Evolutionary conservation across 2,329 filamentous ascomycete species (phyloP).

Genomic region (Claviceps maximensis): DNA sequence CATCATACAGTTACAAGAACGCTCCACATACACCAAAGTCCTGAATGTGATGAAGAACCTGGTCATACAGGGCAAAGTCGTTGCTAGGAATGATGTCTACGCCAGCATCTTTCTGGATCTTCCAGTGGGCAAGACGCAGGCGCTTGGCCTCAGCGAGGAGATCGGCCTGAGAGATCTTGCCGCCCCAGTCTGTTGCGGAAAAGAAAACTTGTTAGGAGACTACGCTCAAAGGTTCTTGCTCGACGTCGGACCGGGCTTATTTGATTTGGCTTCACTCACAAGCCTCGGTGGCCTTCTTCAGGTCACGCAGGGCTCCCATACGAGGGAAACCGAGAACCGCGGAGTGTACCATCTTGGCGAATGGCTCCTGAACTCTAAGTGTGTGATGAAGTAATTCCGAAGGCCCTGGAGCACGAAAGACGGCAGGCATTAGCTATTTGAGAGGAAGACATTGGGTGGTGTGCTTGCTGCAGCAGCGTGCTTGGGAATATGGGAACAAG

Average conservation of each 20-base stretch:
- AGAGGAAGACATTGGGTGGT: not conserved
- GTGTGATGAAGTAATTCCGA: constrained; percentile 4
- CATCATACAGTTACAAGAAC: not conserved
- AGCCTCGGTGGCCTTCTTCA: constrained; percentile 99
- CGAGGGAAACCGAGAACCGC: constrained; percentile 96
- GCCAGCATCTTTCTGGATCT: constrained; percentile 97
- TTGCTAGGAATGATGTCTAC: constrained; percentile 98
- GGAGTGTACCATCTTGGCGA: constrained; percentile 47
- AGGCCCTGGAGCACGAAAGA: constrained; percentile 1
- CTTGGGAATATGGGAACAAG: not conserved
- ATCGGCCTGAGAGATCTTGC: constrained; percentile 83
- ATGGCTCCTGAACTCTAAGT: constrained; percentile 11
- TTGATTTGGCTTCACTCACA: constrained; percentile 36
- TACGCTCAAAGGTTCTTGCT: not conserved
- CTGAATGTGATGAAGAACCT: constrained; percentile 95
- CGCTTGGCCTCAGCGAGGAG: constrained; percentile 93
- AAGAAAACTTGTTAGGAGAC: constrained; percentile 12
- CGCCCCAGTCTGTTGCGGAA: constrained; percentile 53
- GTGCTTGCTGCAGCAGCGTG: not conserved
- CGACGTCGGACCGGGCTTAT: not conserved
- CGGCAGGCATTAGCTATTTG: not conserved
- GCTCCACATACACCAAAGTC: constrained; percentile 68
- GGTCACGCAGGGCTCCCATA: constrained; percentile 95
- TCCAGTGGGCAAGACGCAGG: constrained; percentile 94
- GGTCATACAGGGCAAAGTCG: constrained; percentile 98